A percentile compares a stretch with the other conserved stretches of the same genome.
Evolutionary conservation across 345 rosid species (phyloP).

Genomic region (Salix brachista): DNA sequence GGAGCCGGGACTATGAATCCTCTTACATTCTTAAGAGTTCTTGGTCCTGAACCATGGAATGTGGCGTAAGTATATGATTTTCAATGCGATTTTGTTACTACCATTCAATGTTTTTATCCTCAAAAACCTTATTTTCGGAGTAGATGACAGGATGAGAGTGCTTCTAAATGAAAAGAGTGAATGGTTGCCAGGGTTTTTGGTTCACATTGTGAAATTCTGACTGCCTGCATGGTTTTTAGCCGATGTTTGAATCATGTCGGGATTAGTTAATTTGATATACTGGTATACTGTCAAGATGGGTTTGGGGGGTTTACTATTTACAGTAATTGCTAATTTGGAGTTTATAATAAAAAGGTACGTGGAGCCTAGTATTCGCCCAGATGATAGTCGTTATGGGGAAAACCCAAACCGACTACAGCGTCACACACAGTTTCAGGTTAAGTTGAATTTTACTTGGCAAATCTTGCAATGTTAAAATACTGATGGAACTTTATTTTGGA

Average conservation of each 20-base stretch:
- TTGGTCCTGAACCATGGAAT: slow-evolving; percentile 98
- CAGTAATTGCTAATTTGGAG: slow-evolving; percentile 7
- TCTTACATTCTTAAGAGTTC: slow-evolving; percentile 81
- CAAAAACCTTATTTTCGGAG: neutral
- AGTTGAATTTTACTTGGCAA: neutral
- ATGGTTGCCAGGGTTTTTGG: neutral
- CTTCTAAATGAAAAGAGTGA: neutral
- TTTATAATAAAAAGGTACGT: slow-evolving; percentile 47
- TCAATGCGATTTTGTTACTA: neutral
- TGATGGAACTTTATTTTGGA: neutral
- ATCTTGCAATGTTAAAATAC: neutral
- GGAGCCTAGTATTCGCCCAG: slow-evolving; percentile 95
- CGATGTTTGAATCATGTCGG: no score
- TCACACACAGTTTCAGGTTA: slow-evolving; percentile 93
- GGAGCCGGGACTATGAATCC: slow-evolving; percentile 99
- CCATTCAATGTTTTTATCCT: neutral
- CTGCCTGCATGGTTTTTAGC: no score
- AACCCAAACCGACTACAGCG: slow-evolving; percentile 96
- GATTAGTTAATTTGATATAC: no score
- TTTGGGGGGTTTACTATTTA: neutral
- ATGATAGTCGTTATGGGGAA: slow-evolving; percentile 94
- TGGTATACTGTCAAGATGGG: neutral
- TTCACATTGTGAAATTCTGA: neutral
- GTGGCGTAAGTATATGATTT: slow-evolving; percentile 62
- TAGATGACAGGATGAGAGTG: neutral